These are phyloP conservation scores for Saccharomycopsis sp. DNA, from an alignment of 805 yeast species.

Conservation along the genomic window DNA sequence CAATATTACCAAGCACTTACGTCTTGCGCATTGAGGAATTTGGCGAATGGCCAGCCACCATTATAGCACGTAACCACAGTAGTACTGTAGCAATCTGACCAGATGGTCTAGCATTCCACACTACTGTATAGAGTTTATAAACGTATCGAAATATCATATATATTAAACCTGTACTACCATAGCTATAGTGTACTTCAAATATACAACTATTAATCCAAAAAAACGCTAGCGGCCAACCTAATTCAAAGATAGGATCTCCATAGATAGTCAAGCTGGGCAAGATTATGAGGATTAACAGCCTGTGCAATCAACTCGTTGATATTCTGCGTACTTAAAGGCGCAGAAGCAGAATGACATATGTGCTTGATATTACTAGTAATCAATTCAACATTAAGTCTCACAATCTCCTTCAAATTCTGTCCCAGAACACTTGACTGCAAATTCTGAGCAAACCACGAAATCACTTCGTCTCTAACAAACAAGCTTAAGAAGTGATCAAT, in stretches of 20 bases:
- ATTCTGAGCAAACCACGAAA: conserved; percentile 87
- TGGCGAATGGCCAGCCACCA: too few species aligned
- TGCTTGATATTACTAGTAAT: conserved; percentile 74
- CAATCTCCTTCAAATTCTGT: conserved; percentile 79
- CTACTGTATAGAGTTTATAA: too few species aligned
- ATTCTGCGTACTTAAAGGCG: conserved; percentile 74
- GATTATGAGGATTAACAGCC: conserved; percentile 91
- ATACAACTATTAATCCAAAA: too few species aligned
- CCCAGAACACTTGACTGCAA: conserved; percentile 68
- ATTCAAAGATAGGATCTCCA: conserved; percentile 88
- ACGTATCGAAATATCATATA: too few species aligned
- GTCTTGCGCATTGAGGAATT: too few species aligned
- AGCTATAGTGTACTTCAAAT: too few species aligned
- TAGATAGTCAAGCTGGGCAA: conserved; percentile 85
- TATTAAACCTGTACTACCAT: too few species aligned
- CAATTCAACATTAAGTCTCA: conserved; percentile 78
- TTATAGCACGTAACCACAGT: too few species aligned
- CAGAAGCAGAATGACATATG: conserved; percentile 56
- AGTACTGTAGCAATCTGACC: too few species aligned
- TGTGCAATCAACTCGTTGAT: conserved; percentile 86
- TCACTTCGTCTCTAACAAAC: conserved; percentile 91
- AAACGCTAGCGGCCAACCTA: too few species aligned
- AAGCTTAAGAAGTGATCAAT: conserved; percentile 86
- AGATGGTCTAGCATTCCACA: too few species aligned
- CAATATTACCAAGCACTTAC: too few species aligned